Evolutionary conservation across 257 asterid species (phyloP).

Genomic region (Craterostigma plantagineum): DNA sequence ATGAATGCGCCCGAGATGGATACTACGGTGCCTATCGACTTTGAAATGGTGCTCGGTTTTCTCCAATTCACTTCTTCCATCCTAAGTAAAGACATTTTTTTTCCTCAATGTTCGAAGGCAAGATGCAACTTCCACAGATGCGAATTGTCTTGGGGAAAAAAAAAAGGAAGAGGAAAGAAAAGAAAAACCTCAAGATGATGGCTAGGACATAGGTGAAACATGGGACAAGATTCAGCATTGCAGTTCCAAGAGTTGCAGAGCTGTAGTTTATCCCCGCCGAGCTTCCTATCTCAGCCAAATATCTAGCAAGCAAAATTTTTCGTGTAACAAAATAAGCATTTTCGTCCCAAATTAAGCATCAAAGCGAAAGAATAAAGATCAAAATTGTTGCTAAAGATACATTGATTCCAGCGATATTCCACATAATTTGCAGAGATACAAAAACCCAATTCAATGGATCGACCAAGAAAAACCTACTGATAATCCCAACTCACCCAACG

Average conservation of each 20-base stretch:
- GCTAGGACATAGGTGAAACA: constrained; percentile 44
- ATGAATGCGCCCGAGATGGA: constrained; percentile 39
- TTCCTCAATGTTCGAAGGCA: not conserved
- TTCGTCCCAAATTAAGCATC: too few species aligned
- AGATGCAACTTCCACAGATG: not conserved
- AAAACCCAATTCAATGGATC: too few species aligned
- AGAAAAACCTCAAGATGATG: constrained; percentile 33
- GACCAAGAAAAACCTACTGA: not conserved
- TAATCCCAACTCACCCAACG: constrained; percentile 20
- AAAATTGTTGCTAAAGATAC: not conserved
- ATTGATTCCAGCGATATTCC: not conserved
- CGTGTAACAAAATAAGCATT: too few species aligned
- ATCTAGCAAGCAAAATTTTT: constrained; percentile 11
- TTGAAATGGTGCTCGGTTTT: constrained; percentile 20
- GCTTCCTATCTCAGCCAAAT: constrained; percentile 28
- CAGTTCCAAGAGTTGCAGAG: constrained; percentile 42
- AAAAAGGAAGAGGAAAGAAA: constrained; percentile 4
- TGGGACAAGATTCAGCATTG: constrained; percentile 34
- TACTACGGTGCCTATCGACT: constrained; percentile 27
- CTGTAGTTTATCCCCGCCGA: constrained; percentile 40
- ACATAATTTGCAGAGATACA: too few species aligned
- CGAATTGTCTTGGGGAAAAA: not conserved
- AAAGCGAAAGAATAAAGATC: too few species aligned
- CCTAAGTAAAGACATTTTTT: constrained; percentile 13
- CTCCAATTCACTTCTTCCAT: constrained; percentile 31